phyloP scores from a whole-genome alignment of 495 filamentous ascomycete species.

The Clavariopsis aquatica region DNA sequence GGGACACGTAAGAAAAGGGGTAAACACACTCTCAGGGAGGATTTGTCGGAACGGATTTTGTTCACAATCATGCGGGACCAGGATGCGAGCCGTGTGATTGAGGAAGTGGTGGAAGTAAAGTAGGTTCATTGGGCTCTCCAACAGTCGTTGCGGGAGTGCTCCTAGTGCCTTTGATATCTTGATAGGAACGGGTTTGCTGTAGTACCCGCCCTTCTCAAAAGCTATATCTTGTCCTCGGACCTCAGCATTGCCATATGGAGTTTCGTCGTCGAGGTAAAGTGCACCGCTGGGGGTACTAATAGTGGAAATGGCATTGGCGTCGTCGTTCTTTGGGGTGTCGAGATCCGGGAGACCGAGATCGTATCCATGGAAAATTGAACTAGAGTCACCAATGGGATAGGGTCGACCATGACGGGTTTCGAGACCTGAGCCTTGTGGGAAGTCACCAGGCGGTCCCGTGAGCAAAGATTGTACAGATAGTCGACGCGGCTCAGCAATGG shows the following conservation, averaged over 20 bases:
- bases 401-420: conserved; percentile 28
- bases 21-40: conserved; percentile 63
- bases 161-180: conserved; percentile 66
- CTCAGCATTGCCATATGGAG: conserved; percentile 19
- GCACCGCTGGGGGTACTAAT: conserved; percentile 47
- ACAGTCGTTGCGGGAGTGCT: conserved; percentile 57
- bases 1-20: not conserved
- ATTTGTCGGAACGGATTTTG: conserved; percentile 74
- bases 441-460: conserved; percentile 37
- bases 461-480: conserved; percentile 47
- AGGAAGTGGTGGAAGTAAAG: conserved; percentile 78
- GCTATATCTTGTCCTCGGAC: conserved; percentile 47
- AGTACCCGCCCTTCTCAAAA: conserved; percentile 64
- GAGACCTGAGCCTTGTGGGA: conserved; percentile 10
- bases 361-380: conserved; percentile 56
- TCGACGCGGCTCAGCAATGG: conserved; percentile 40
- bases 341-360: conserved; percentile 69
- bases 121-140: conserved; percentile 77
- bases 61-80: conserved; percentile 74
- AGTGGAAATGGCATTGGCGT: conserved; percentile 56
- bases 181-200: conserved; percentile 67
- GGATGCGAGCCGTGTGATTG: conserved; percentile 72
- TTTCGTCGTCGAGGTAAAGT: conserved; percentile 52
- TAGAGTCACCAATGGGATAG: conserved; percentile 34
- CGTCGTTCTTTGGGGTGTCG: conserved; percentile 70